Conservation (phyloP, 805 yeast species). For the Phaffomyces thermotolerans region DNA sequence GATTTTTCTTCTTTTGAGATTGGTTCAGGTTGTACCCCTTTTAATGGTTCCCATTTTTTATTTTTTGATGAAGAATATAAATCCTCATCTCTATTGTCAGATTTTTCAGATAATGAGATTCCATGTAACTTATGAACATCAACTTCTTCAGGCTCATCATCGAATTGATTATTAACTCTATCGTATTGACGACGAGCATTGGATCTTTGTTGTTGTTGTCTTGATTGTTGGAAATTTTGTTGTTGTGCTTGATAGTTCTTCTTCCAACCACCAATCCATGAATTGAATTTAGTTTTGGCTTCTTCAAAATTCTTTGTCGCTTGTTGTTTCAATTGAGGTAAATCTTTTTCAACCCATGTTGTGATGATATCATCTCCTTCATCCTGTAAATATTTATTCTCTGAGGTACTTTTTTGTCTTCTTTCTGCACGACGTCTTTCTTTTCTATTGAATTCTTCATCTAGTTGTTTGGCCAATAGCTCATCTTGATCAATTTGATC, state of each 20-base stretch:
- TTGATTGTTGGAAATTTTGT: conserved; percentile 11
- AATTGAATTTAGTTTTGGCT: conserved; percentile 65
- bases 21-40: conserved; percentile 17
- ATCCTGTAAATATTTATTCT: conserved; percentile 21
- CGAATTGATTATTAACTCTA: conserved; percentile 27
- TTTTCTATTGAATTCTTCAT: conserved; percentile 46
- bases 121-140: conserved; percentile 41
- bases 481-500: conserved; percentile 61
- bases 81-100: conserved; percentile 24
- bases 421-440: conserved; percentile 23
- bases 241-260: conserved; percentile 17
- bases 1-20: conserved; percentile 16
- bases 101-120: conserved; percentile 35
- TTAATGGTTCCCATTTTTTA: conserved; percentile 38
- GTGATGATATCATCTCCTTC: conserved; percentile 44
- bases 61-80: conserved; percentile 10
- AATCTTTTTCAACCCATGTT: conserved; percentile 47
- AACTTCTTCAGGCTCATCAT: conserved; percentile 50
- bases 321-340: conserved; percentile 56
- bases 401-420: conserved; percentile 12
- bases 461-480: conserved; percentile 70
- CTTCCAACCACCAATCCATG: conserved; percentile 45
- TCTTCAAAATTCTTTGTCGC: conserved; percentile 74
- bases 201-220: conserved; percentile 11
- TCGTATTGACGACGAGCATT: conserved; percentile 14